These are phyloP conservation scores for Camelina neglecta DNA, from an alignment of 345 rosid species.

Conservation along the genomic window DNA sequence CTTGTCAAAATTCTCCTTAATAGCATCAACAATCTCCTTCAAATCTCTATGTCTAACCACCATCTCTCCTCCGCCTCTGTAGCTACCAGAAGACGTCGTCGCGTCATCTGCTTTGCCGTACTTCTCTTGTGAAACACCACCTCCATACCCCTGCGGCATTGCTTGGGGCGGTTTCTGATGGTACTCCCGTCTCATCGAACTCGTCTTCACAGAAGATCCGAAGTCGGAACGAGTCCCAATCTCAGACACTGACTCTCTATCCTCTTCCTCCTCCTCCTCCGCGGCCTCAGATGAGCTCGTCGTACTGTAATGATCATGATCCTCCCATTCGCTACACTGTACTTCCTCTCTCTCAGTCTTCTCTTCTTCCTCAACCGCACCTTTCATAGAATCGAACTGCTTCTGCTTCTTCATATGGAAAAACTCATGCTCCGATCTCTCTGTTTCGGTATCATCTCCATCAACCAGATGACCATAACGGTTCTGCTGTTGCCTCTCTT, in stretches of 20 bases:
- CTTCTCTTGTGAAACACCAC: slow-evolving; percentile 33
- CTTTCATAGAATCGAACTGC: slow-evolving; percentile 22
- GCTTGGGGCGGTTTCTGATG: slow-evolving; percentile 24
- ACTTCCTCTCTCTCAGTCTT: slow-evolving; percentile 94
- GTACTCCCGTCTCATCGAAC: slow-evolving; percentile 42
- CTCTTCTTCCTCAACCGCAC: slow-evolving; percentile 45
- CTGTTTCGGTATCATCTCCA: slow-evolving; percentile 51
- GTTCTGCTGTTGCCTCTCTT: slow-evolving; percentile 40
- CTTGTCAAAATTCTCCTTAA: slow-evolving; percentile 76
- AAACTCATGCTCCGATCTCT: slow-evolving; percentile 75
- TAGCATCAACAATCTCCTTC: slow-evolving; percentile 87
- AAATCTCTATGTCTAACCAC: slow-evolving; percentile 92
- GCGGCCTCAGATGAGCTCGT: slow-evolving; percentile 63
- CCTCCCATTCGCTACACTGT: slow-evolving; percentile 96
- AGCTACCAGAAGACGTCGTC: slow-evolving; percentile 59
- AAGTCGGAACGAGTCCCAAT: slow-evolving; percentile 66
- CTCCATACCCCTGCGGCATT: slow-evolving; percentile 40
- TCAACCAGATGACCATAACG: slow-evolving; percentile 3
- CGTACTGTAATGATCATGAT: slow-evolving; percentile 72
- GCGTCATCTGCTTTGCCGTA: slow-evolving; percentile 57
- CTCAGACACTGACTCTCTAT: slow-evolving; percentile 69
- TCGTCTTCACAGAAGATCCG: slow-evolving; percentile 54
- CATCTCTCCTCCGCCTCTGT: slow-evolving; percentile 63
- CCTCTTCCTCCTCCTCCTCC: slow-evolving; percentile 51
- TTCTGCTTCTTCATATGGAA: slow-evolving; percentile 45